These are phyloP conservation scores for Beauveria bassiana DNA, from an alignment of 2,329 filamentous ascomycete genomes.

Conservation along the genomic window DNA sequence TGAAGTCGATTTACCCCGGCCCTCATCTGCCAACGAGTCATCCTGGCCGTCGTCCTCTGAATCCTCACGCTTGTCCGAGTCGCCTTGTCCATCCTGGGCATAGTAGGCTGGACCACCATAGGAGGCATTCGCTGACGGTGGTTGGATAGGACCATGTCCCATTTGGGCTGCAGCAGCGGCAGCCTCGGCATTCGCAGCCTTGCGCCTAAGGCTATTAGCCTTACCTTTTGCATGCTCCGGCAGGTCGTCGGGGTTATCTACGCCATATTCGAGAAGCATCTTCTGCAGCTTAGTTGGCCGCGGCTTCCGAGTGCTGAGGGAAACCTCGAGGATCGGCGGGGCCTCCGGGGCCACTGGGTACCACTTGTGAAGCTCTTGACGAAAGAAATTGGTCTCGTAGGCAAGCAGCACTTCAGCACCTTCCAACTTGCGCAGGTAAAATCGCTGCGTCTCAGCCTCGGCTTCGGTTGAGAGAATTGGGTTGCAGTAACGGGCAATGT, in stretches of 20 bases:
- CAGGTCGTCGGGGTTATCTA: conserved; percentile 84
- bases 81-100: conserved; percentile 12
- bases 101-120: conserved; percentile 18
- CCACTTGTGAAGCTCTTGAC: conserved; percentile 92
- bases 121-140: conserved; percentile 15
- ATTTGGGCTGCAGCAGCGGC: conserved; percentile 31
- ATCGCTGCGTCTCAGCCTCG: conserved; percentile 82
- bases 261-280: conserved; percentile 79
- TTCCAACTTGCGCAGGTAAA: conserved; percentile 95
- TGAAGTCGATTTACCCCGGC: not conserved
- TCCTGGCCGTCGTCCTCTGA: not conserved
- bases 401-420: conserved; percentile 88
- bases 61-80: not conserved
- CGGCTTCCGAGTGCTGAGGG: conserved; percentile 88
- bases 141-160: conserved; percentile 15
- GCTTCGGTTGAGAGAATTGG: conserved; percentile 73
- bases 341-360: conserved; percentile 79
- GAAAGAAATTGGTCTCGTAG: conserved; percentile 95
- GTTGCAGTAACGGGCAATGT: conserved; percentile 73
- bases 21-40: not conserved
- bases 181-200: conserved; percentile 54
- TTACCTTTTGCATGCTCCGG: conserved; percentile 78
- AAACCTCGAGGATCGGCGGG: conserved; percentile 79
- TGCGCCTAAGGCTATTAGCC: conserved; percentile 63
- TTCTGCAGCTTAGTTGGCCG: conserved; percentile 96